Evolutionary conservation across 1,284 basidiomycete species (phyloP), one percentile per base, ranked within the genome.

Genomic region (Leucoagaricus sp.): DNA sequence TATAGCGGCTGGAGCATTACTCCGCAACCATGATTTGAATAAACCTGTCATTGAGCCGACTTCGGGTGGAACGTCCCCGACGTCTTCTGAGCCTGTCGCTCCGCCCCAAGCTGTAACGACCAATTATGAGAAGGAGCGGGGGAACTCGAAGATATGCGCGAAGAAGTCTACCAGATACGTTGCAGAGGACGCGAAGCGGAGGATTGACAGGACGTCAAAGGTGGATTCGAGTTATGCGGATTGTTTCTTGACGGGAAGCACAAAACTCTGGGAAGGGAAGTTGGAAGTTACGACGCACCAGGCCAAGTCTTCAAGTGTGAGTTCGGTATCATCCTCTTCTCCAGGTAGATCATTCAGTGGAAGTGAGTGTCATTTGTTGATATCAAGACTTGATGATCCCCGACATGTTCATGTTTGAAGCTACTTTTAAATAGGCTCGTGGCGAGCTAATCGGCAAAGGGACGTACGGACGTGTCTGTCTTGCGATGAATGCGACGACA

Each of bases 371-470:
- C 59, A 53, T 59, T 28, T 57, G 49, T 59, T 58, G 49, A 45
- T 51, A 53, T 41, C 46, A 55, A 53, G 60, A 58, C 40, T 26
- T 57, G 56, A 28, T 49, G 19, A 46, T 57, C 21, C 47, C 19
- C 63, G 48, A 65, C 57, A 19, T 65, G 50, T 60, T 65, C 19
- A 63, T 46, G 53, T 54, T 49, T 58, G 58, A 36, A 93, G 92
- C 88, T 42, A 95, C 96, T 36, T 96, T 98, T 80, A 96, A 96
- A 69, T 99, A 97, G 96, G 94, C 98, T 51, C 93, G 96, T 67
- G 97, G 97, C 60, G 94, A 98, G 72, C 79, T 98, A 44, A 98
- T 99, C 63, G 97, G 97, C 41, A 94, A 93, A 67, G 97, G 97
- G 23, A 97, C 95, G 3, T 99, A 96, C 67, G 96, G 96, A 6